Evolutionary conservation across 345 rosid genomes (phyloP).

Genomic region (Eucalyptus regnans): DNA sequence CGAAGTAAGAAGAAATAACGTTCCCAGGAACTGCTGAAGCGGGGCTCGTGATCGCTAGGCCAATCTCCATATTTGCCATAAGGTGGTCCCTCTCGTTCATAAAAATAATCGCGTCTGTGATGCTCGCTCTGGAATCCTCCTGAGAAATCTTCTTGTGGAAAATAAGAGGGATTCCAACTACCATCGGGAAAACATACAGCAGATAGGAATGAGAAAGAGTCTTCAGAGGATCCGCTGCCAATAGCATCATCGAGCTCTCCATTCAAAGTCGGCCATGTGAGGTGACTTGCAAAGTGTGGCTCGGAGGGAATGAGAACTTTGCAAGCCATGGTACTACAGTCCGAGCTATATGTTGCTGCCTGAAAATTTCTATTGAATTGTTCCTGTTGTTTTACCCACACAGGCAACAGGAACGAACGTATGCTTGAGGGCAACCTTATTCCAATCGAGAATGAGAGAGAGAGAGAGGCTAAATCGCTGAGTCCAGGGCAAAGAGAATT

Average conservation of each 20-base stretch:
- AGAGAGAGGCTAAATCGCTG: neutral
- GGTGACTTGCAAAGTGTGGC: neutral
- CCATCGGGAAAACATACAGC: neutral
- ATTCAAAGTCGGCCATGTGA: neutral
- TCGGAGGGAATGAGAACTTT: neutral
- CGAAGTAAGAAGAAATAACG: neutral
- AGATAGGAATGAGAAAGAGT: neutral
- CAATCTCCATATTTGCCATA: neutral
- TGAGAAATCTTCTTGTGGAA: neutral
- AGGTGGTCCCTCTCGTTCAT: neutral
- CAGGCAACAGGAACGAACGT: neutral
- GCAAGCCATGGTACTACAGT: neutral
- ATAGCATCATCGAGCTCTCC: neutral
- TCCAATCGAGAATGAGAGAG: neutral
- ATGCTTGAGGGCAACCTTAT: neutral
- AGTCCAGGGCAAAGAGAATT: neutral
- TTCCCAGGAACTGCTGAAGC: neutral
- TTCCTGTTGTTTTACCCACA: neutral
- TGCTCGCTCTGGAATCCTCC: neutral
- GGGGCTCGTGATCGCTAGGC: neutral
- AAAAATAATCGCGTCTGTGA: neutral
- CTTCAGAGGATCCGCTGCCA: neutral
- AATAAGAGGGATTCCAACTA: neutral
- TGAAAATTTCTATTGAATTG: neutral
- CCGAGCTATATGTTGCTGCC: neutral